A percentile compares a stretch with the other conserved stretches of the same genome.
Evolutionary conservation across 2,329 filamentous ascomycete genomes (phyloP).

Genomic region (Bipolaris oryzae): DNA sequence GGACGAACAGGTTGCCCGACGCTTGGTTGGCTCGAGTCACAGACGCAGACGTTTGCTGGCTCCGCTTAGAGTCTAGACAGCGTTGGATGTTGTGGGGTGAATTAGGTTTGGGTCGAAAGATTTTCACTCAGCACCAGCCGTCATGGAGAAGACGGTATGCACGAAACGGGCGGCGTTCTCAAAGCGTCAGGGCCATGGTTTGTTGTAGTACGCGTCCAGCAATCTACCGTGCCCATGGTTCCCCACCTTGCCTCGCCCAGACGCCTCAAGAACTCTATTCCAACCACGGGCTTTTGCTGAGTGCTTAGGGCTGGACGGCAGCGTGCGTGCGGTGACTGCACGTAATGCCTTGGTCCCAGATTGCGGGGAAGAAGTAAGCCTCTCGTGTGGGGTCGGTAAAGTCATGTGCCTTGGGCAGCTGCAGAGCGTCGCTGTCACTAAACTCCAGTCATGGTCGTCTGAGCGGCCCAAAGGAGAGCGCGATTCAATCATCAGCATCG

Average conservation of each 20-base stretch:
- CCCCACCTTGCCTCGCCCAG: slow-evolving; percentile 6
- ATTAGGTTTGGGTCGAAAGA: background rate
- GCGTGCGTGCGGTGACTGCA: slow-evolving; percentile 6
- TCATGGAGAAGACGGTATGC: background rate
- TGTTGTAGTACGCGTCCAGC: slow-evolving; percentile 2
- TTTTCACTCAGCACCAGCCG: background rate
- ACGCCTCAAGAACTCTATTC: slow-evolving; percentile 10
- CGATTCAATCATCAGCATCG: background rate
- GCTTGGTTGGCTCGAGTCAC: slow-evolving; percentile 9
- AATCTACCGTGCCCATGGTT: slow-evolving; percentile 4
- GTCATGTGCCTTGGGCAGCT: slow-evolving; percentile 7
- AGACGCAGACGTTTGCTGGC: background rate
- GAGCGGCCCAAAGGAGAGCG: background rate
- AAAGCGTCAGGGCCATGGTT: background rate
- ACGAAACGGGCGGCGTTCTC: background rate
- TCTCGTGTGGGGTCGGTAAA: slow-evolving; percentile 7
- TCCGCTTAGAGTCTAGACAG: background rate
- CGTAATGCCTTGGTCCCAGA: slow-evolving; percentile 8
- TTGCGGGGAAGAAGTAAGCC: slow-evolving; percentile 13
- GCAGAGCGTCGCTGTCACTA: background rate
- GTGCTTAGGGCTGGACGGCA: background rate
- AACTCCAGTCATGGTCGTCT: background rate
- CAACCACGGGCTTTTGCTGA: background rate
- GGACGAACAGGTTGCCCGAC: background rate
- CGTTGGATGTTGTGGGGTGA: background rate